Base-by-base conservation (phyloP, 1,284 basidiomycete genomes). In the Ceratorhiza oryzae-sativae region DNA sequence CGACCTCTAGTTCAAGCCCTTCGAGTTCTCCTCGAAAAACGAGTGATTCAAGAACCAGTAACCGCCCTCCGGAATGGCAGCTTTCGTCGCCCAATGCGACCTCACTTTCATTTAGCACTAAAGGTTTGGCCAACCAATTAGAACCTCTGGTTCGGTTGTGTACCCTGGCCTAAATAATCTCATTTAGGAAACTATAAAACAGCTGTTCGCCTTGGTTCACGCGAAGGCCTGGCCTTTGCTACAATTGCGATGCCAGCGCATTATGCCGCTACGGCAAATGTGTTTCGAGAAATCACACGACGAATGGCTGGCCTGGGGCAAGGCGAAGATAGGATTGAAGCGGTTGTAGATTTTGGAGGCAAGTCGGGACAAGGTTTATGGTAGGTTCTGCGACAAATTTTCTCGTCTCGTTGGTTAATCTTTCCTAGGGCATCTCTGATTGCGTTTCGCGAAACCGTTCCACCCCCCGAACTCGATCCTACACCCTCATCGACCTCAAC, bases 401-500 rank as follows among this genome's bases (percentile, higher is more conserved):
- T 49, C n/a, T 18, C 18, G 48, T 53, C 79, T 60, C 18, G 34
- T 12, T 23, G 51, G 30, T 68, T 46, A 53, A 60, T n/a, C 23
- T 49, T 27, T 49, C 18, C 27, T 39, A 78, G 75, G 71, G 76
- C 76, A 3, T 56, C 76, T 12, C 62, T 73, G 10, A 53, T 71
- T 18, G 62, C 76, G 6, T 77, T 73, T 36, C 49, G 71, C 71
- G 41, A 73, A 77, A 85, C 8, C 80, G 86, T 30, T 75, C 82
- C 41, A 84, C 85, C 39, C 76, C 77, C 53, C 74, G 88, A 55
- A 81, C 76, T 36, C 77, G 84, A 39, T 80, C 80, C 20, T 90
- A 89, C 88, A 25, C 5, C 85, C 84, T 75, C 89, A 84, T 76
- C 79, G 83, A 8, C 87, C 88, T 76, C 83, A 80, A 12, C 70